Base-by-base conservation (phyloP, 2,329 filamentous ascomycete species). In the Mycosphaerella sp. region DNA sequence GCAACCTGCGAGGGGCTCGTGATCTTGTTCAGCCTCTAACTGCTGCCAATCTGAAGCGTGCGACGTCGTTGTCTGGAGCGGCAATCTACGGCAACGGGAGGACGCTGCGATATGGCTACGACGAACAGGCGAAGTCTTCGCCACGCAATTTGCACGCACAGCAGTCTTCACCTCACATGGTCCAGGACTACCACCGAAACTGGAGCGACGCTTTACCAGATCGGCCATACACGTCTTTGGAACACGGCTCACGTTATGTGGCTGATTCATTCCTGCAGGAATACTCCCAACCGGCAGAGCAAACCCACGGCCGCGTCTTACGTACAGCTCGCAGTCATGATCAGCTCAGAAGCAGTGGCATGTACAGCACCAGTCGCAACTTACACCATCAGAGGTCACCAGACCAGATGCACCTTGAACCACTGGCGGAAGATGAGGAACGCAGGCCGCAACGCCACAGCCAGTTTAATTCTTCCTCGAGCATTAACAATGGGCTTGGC, bases 1-100 rank as follows among this genome's bases (percentile, higher is more conserved):
- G 86, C 34, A 96, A 96, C 61, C 75, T 96, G 16, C 84, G 79
- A 51, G 84, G 88, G 54, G 90, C 89, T 27, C 81, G 88, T 61
- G 66, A 68, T 43, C 55, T 68, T 13, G 63, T 66, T n/a, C 58
- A 62, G 12, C 66, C 67, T 3, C 53, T 69, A 57, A 69, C 67
- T 5, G 61, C 65, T 2, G 67, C 67, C n/a, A 69, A 69, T 41
- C 55, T 69, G 32, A 66, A 69, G 54, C 64, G 67, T 13, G 67
- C 67, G 28, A 64, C 66, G 10, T 70, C 68, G 6, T 49, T 68
- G 8, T 49, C 46, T 27, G 48, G 46, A 35, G 51, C 30, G 9
- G 30, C 57, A 6, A 37, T 53, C 13, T 58, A 60, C 40, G 53
- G 50, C 12, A 52, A 54, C 16, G 53, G 47, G 2, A 41, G 57